phyloP scores from a whole-genome alignment of 148 eudicot species.

The Persicaria maculosa region DNA sequence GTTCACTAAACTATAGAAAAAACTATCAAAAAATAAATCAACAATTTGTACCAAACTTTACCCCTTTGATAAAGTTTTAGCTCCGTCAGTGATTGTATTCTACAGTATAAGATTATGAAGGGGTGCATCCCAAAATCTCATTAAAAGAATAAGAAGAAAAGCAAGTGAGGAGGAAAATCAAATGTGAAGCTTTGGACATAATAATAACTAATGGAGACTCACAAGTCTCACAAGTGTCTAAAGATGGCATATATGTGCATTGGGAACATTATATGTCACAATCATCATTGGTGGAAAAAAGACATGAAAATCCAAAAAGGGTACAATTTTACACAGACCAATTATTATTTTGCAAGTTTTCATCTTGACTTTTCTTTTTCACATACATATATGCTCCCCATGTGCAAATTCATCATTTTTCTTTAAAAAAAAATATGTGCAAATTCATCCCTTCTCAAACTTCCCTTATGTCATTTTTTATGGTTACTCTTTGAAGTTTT shows the following conservation, averaged over 20 bases:
- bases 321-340: conserved; percentile 7
- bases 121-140: too few relatives aligned
- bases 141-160: too few relatives aligned
- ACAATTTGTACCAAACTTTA: too few relatives aligned
- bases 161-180: not conserved
- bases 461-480: not conserved
- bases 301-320: conserved; percentile 10
- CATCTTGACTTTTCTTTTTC: conserved; percentile 4
- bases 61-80: too few relatives aligned
- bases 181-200: not conserved
- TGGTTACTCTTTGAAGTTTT: not conserved
- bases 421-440: not conserved
- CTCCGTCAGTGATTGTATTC: too few relatives aligned
- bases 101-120: too few relatives aligned
- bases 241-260: conserved; percentile 7
- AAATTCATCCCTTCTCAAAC: conserved; percentile 3
- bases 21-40: too few relatives aligned
- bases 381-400: not conserved
- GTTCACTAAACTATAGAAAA: too few relatives aligned
- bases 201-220: not conserved
- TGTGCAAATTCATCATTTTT: conserved; percentile 5
- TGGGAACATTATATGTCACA: conserved; percentile 4
- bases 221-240: not conserved
- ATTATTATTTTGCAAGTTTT: not conserved
- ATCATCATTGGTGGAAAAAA: conserved; percentile 7